These are phyloP conservation scores for Oleoguttula mirabilis DNA, from an alignment of 495 filamentous ascomycete species.

Conservation along the genomic window DNA sequence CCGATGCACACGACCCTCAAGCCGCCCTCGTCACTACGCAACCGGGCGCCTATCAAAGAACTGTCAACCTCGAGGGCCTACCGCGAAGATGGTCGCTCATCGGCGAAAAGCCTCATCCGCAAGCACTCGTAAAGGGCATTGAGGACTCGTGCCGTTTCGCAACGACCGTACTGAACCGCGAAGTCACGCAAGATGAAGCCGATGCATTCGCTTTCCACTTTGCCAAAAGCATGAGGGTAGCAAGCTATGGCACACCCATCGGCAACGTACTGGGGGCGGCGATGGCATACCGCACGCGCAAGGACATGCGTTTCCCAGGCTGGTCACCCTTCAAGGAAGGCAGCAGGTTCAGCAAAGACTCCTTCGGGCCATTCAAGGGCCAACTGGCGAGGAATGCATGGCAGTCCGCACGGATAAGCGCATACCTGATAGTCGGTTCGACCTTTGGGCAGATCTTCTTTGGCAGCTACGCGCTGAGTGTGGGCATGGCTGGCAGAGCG, in stretches of 20 bases:
- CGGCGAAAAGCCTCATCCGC: not conserved
- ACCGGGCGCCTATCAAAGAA: too few relatives aligned
- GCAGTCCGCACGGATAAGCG: constrained; percentile 8
- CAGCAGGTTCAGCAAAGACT: constrained; percentile 11
- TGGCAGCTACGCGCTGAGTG: constrained; percentile 9
- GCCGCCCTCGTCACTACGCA: too few relatives aligned
- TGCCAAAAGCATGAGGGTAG: constrained; percentile 7
- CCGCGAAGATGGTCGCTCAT: constrained; percentile 10
- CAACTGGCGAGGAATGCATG: constrained; percentile 16
- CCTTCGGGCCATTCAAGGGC: constrained; percentile 17
- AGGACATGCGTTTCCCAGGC: constrained; percentile 20
- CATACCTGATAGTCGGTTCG: constrained; percentile 14
- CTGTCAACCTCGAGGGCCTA: constrained; percentile 12
- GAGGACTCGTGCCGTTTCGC: not conserved
- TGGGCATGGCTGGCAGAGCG: constrained; percentile 1
- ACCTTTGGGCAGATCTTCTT: constrained; percentile 18
- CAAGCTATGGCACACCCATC: constrained; percentile 13
- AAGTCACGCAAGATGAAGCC: constrained; percentile 18
- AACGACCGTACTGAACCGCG: constrained; percentile 10
- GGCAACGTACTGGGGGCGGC: constrained; percentile 6
- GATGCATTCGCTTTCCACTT: constrained; percentile 19
- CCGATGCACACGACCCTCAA: too few relatives aligned
- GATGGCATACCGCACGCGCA: constrained; percentile 3
- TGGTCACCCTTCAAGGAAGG: constrained; percentile 19
- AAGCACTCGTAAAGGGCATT: constrained; percentile 1